A percentile compares a stretch with the other conserved stretches of the same genome.
Evolutionary conservation across 75 land plant species (phyloP).

Genomic region (Isoetes taiwanensis): DNA sequence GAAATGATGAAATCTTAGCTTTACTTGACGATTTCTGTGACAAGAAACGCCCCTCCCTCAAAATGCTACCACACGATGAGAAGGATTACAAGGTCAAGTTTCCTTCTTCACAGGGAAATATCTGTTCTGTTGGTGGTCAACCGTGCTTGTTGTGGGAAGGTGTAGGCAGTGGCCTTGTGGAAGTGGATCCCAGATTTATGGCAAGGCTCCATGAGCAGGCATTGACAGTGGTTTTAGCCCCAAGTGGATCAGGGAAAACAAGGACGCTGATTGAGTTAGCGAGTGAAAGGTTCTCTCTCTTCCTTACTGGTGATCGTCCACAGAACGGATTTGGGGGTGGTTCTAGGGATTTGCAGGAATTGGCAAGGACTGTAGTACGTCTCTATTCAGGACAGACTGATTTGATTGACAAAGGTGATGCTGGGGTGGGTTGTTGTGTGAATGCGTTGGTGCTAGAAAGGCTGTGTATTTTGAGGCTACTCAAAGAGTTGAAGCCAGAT

Average conservation of each 20-base stretch:
- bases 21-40: too few relatives aligned
- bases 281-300: too few relatives aligned
- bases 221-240: too few relatives aligned
- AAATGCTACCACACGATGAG: not conserved
- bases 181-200: too few relatives aligned
- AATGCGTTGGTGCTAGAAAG: too few relatives aligned
- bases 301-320: not conserved
- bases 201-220: too few relatives aligned
- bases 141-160: not conserved
- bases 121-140: not conserved
- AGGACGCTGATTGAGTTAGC: not conserved
- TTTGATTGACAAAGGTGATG: not conserved
- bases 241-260: not conserved
- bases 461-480: not conserved
- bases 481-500: not conserved
- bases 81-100: not conserved
- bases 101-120: too few relatives aligned
- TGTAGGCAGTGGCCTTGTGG: not conserved
- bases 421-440: not conserved
- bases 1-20: too few relatives aligned
- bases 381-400: not conserved
- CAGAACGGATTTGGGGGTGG: not conserved
- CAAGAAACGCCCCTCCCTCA: too few relatives aligned
- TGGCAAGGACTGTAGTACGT: not conserved
- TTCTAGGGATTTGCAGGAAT: not conserved